phyloP scores from a whole-genome alignment of 768 basidiomycete species.

The Rickenella mellea region DNA sequence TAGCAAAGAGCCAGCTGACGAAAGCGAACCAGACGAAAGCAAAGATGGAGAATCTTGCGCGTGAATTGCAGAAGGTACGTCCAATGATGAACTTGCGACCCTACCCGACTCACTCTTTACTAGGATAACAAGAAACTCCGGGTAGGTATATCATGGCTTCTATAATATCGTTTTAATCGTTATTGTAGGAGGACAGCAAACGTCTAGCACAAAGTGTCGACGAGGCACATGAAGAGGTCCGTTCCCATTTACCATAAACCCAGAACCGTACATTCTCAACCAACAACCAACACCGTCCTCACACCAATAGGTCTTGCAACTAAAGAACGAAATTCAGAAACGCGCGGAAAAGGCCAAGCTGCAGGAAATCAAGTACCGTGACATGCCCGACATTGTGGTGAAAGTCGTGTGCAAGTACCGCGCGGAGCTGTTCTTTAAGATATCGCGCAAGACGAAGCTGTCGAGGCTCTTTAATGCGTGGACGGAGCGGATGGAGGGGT shows the following conservation, averaged over 20 bases:
- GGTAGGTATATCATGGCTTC: constrained; percentile 31
- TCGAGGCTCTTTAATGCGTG: constrained; percentile 78
- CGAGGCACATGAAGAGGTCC: constrained; percentile 78
- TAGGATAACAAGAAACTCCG: constrained; percentile 86
- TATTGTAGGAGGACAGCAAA: constrained; percentile 72
- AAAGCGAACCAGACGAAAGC: constrained; percentile 85
- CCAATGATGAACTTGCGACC: constrained; percentile 1
- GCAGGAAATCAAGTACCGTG: constrained; percentile 73
- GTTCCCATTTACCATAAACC: too few relatives aligned
- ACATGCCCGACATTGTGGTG: constrained; percentile 84
- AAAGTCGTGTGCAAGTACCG: constrained; percentile 85
- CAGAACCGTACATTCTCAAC: neutral
- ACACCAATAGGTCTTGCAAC: constrained; percentile 51
- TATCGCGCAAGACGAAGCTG: constrained; percentile 82
- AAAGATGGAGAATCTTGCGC: constrained; percentile 84
- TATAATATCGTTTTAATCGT: constrained; percentile 9
- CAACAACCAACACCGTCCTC: neutral
- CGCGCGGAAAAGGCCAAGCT: constrained; percentile 70
- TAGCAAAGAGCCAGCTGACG: constrained; percentile 76
- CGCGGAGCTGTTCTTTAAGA: constrained; percentile 88
- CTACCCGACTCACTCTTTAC: constrained; percentile 9
- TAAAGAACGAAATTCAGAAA: constrained; percentile 76
- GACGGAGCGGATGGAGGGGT: constrained; percentile 76
- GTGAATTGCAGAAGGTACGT: constrained; percentile 79
- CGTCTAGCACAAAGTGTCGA: constrained; percentile 72